phyloP scores from a whole-genome alignment of 495 filamentous ascomycete genomes.

The Neohortaea acidophila region DNA sequence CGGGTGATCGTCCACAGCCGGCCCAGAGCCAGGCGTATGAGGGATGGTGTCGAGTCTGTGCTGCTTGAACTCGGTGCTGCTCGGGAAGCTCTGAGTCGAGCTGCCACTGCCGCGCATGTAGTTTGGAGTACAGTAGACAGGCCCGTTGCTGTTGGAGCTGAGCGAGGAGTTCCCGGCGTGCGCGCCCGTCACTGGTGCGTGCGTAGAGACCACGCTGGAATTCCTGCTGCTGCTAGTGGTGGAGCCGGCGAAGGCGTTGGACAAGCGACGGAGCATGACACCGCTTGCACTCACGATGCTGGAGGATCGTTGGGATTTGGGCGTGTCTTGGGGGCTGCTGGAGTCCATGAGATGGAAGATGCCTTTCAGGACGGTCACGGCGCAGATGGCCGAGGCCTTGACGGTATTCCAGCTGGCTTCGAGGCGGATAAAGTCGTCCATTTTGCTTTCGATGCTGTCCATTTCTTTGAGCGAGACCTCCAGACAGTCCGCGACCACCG shows the following conservation, averaged over 20 bases:
- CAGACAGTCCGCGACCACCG: constrained; percentile 25
- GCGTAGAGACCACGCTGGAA: constrained; percentile 2
- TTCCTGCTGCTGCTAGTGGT: constrained; percentile 1
- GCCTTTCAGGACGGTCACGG: constrained; percentile 23
- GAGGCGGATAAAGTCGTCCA: constrained; percentile 25
- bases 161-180: constrained; percentile 1
- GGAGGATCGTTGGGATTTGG: constrained; percentile 1
- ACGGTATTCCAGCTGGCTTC: constrained; percentile 23
- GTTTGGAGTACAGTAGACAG: constrained; percentile 14
- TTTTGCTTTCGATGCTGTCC: constrained; percentile 20
- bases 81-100: not conserved
- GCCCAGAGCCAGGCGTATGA: constrained; percentile 15
- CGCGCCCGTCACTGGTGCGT: constrained; percentile 2
- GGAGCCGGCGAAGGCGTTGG: constrained; percentile 8
- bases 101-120: constrained; percentile 15
- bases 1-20: constrained; percentile 4
- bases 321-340: not conserved
- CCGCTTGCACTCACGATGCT: constrained; percentile 9
- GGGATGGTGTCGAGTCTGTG: constrained; percentile 11
- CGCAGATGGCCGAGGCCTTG: constrained; percentile 20
- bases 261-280: constrained; percentile 16
- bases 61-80: not conserved
- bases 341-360: constrained; percentile 26
- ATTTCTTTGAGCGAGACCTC: constrained; percentile 22
- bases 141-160: constrained; percentile 3